Conservation (phyloP, 148 eudicot species). For the Amaranthus hypochondriacus region DNA sequence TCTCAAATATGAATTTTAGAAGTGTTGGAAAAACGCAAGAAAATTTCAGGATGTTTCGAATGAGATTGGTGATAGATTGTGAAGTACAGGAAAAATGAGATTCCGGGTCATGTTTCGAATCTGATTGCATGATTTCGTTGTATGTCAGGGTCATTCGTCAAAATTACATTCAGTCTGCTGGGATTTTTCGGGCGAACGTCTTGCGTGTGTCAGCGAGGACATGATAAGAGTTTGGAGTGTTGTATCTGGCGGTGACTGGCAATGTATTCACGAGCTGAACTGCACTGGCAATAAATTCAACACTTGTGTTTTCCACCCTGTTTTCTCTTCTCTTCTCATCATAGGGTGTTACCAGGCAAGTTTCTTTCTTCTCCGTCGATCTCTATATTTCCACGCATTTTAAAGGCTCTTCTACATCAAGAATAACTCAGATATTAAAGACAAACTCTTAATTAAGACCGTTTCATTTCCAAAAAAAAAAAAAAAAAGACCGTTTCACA, state of each 20-base stretch:
- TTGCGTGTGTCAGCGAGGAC: constrained; percentile 63
- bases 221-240: constrained; percentile 54
- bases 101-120: not conserved
- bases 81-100: too few species aligned
- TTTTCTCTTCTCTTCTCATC: constrained; percentile 41
- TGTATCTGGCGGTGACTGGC: constrained; percentile 30
- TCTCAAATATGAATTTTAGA: too few species aligned
- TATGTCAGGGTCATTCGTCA: constrained; percentile 46
- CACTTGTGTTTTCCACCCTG: constrained; percentile 65
- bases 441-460: too few species aligned
- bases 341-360: constrained; percentile 67
- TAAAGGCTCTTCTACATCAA: not conserved
- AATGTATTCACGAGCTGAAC: constrained; percentile 51
- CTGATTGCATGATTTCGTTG: constrained; percentile 13
- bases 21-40: too few species aligned
- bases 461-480: too few species aligned
- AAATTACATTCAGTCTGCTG: constrained; percentile 47
- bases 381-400: not conserved
- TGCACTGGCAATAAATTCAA: constrained; percentile 47
- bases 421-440: too few species aligned
- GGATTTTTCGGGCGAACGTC: constrained; percentile 54
- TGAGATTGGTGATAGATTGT: too few species aligned
- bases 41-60: too few species aligned
- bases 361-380: constrained; percentile 2
- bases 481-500: too few species aligned